Evolutionary conservation across 2,329 filamentous ascomycete species (phyloP).

Genomic region (Verticillium klebahnii): DNA sequence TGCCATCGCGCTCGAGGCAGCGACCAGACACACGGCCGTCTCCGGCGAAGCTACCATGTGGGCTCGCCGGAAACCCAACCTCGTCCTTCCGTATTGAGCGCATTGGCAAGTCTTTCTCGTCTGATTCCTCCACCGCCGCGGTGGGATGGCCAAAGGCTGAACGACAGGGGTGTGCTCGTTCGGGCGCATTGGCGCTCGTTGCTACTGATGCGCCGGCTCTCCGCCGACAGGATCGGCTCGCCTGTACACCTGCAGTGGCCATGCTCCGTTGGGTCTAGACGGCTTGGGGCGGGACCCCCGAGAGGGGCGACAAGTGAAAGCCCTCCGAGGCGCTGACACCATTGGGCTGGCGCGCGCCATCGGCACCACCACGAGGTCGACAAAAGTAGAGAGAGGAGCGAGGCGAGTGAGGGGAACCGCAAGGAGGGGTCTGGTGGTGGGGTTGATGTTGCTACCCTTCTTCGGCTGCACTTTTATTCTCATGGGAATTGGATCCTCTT

Average conservation of each 20-base stretch:
- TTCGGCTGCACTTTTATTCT: neutral
- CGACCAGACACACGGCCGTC: neutral
- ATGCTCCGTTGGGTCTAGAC: neutral
- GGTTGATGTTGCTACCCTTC: neutral
- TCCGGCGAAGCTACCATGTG: neutral
- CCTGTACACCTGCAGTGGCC: neutral
- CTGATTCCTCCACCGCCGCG: neutral
- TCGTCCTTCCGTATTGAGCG: neutral
- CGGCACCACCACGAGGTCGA: neutral
- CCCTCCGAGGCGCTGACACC: neutral
- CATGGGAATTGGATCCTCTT: neutral
- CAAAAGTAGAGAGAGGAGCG: neutral
- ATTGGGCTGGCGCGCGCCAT: neutral
- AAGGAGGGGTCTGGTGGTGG: conserved; percentile 2
- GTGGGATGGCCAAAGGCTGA: neutral
- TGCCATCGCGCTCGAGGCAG: neutral
- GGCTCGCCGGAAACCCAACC: neutral
- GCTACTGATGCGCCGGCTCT: neutral
- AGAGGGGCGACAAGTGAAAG: neutral
- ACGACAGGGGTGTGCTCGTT: neutral
- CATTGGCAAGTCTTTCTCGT: neutral
- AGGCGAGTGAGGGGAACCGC: neutral
- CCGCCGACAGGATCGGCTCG: neutral
- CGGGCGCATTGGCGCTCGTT: neutral
- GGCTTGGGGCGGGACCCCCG: neutral